Conservation (phyloP, 768 basidiomycete species). For the Panaeolus papilionaceus region DNA sequence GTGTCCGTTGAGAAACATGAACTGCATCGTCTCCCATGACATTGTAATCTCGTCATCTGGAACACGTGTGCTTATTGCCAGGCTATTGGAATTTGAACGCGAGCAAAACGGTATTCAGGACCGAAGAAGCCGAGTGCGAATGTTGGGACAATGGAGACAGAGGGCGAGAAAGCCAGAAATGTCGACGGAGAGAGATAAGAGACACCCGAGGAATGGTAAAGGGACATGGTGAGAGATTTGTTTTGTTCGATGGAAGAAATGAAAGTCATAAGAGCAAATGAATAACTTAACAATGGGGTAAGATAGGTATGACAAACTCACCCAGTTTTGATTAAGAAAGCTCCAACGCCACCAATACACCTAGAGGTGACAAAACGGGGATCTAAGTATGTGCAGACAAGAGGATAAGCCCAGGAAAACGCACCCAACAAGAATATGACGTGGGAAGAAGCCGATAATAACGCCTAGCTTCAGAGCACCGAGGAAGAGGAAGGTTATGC, state of each 20-base stretch:
- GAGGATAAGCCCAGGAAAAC: conserved; percentile 30
- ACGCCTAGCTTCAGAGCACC: conserved; percentile 84
- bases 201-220: neutral
- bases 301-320: conserved; percentile 35
- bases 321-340: conserved; percentile 92
- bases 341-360: conserved; percentile 95
- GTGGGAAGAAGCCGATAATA: conserved; percentile 93
- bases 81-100: conserved; percentile 42
- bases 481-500: conserved; percentile 84
- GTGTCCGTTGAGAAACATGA: conserved; percentile 68
- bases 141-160: neutral
- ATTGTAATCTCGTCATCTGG: conserved; percentile 79
- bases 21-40: conserved; percentile 65
- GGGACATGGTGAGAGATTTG: neutral
- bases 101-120: conserved; percentile 2
- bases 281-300: neutral
- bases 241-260: neutral
- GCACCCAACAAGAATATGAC: conserved; percentile 95
- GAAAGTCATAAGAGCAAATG: neutral
- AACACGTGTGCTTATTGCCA: conserved; percentile 86
- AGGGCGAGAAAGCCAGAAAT: neutral
- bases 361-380: conserved; percentile 36
- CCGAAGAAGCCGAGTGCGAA: neutral
- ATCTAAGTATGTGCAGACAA: conserved; percentile 1
- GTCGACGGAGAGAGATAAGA: neutral